phyloP scores from a whole-genome alignment of 495 filamentous ascomycete species.

The Podospora pseudocomata region DNA sequence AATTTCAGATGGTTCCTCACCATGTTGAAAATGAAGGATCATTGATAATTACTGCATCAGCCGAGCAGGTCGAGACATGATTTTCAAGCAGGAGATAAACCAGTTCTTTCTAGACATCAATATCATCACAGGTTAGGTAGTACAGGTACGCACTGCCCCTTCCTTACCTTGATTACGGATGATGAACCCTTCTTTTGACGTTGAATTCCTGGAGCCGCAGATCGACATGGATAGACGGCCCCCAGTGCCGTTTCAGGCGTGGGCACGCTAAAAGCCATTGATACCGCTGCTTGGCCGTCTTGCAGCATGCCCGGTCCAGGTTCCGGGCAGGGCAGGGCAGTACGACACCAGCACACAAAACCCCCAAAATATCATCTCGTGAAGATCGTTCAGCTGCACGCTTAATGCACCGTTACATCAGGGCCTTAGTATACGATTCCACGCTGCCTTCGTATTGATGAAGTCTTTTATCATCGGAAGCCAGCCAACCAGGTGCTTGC shows the following conservation, averaged over 20 bases:
- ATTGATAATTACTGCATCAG: background rate
- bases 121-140: too few relatives aligned
- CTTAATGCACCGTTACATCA: background rate
- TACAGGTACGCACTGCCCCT: too few relatives aligned
- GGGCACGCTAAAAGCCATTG: background rate
- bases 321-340: background rate
- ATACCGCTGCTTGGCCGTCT: background rate
- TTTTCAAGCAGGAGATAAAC: background rate
- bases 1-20: background rate
- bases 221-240: constrained; percentile 1
- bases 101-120: too few relatives aligned
- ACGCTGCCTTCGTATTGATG: background rate
- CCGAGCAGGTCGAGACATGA: background rate
- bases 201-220: background rate
- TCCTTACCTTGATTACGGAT: background rate
- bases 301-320: background rate
- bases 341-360: background rate
- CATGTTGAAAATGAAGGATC: background rate
- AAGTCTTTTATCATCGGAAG: background rate
- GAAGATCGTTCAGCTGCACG: background rate
- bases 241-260: constrained; percentile 1
- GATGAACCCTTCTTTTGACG: background rate
- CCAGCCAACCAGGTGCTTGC: background rate
- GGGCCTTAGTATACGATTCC: background rate
- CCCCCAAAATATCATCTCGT: constrained; percentile 5